Evolutionary conservation across 1,139 yeast genomes (phyloP), one percentile per base, ranked within the genome.

Genomic region (Debaryomycetaceae sp.): DNA sequence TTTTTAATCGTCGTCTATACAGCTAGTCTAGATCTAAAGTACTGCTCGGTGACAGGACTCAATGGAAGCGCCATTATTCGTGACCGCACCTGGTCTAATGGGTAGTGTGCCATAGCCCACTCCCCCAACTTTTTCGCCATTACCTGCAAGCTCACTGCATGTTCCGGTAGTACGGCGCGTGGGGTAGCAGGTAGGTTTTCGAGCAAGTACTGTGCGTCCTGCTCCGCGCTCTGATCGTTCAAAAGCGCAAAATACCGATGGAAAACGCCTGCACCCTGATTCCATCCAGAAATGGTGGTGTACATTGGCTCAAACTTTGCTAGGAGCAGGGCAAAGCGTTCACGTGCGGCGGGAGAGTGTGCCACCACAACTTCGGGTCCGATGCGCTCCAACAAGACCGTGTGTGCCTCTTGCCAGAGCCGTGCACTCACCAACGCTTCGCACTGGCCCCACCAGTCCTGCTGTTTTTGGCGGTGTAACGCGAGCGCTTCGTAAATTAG

Each of bases 291-390:
- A 12, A 73, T 58, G 3, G 56, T 49, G 12, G 41, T 39, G 3
- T 65, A 62, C 4, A 35, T 32, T 29, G 57, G 53, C 4, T 78
- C 76, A 47, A 80, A 69, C 39, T 53, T 39, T 2, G 48, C 32
- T 24, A 78, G 47, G 4, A 82, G 42, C 1, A 44, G 47, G 11
- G 51, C 43, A 11, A 83, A 53, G 12, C 41, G 40, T 16, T 13
- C 11, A 16, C 22, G 33, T 19, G 29, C 32, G n/a, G 30, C 33
- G 11, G 51, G 44, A 6, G 62, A 54, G 32, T 65, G 57, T 11
- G 67, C 57, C 18, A 81, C 66, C 19, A 77, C 67, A 16, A 74
- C 64, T 26, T 51, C 43, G 8, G 97, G 96, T 0, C 90, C 96
- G 23, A 86, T 77, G 12, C 62, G 50, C 3, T 55, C 44, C 3